Percentiles rank a stretch among this genome's conserved stretches.
phyloP scores from a whole-genome alignment of 805 yeast genomes.

The Saccharomycopsis fibuligera region DNA sequence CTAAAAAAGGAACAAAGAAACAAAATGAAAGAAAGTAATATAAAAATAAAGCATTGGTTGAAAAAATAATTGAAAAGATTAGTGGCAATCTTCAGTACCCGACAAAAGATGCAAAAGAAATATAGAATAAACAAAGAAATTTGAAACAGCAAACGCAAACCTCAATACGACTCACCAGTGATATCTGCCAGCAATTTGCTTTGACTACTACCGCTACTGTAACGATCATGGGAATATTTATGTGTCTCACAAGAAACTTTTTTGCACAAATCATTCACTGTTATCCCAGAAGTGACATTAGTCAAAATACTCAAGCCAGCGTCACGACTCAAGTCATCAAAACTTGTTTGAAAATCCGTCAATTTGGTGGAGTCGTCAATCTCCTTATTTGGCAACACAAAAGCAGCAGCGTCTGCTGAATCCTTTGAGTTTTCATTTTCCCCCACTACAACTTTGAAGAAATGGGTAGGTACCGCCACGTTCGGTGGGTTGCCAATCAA shows the following conservation, averaged over 20 bases:
- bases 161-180: no score
- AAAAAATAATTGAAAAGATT: no score
- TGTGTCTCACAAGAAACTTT: constrained; percentile 12
- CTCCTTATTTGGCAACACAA: constrained; percentile 16
- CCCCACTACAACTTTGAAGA: constrained; percentile 19
- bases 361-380: constrained; percentile 13
- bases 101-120: no score
- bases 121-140: no score
- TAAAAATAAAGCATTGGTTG: no score
- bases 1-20: no score
- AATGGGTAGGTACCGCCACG: constrained; percentile 24
- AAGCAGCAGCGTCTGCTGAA: constrained; percentile 21
- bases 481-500: constrained; percentile 77
- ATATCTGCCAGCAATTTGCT: not conserved
- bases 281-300: constrained; percentile 6
- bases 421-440: constrained; percentile 9
- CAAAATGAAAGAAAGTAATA: no score
- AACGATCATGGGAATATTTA: constrained; percentile 19
- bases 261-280: constrained; percentile 18
- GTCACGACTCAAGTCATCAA: constrained; percentile 4
- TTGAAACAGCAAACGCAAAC: no score
- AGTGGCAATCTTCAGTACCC: no score
- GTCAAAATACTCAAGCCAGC: constrained; percentile 16
- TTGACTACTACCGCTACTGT: no score
- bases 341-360: constrained; percentile 11